Conservation (phyloP, 2,329 filamentous ascomycete species). For the Colletotrichum paranaense region DNA sequence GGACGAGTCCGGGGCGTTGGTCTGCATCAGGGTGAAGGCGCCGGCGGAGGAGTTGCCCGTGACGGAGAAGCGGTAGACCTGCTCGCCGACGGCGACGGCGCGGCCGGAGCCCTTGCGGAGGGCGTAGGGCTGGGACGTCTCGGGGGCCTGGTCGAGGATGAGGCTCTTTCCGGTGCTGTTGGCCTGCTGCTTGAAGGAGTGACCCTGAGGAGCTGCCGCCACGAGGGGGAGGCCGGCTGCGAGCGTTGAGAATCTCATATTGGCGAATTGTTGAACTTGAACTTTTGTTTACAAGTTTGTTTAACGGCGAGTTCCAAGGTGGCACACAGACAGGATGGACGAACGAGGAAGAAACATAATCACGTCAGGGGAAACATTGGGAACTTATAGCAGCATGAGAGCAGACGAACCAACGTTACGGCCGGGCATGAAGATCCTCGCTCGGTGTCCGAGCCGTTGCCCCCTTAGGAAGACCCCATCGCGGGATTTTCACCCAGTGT, state of each 20-base stretch:
- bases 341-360: not conserved
- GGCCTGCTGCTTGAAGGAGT: slow-evolving; percentile 6
- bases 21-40: slow-evolving; percentile 57
- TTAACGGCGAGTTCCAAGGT: not conserved
- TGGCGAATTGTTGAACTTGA: not conserved
- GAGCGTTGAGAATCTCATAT: slow-evolving; percentile 27
- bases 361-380: not conserved
- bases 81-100: slow-evolving; percentile 18
- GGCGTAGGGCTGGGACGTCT: slow-evolving; percentile 22
- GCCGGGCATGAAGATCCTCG: not conserved
- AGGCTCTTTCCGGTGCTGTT: slow-evolving; percentile 16
- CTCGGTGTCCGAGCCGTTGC: slow-evolving; percentile 22
- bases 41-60: slow-evolving; percentile 56
- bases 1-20: slow-evolving; percentile 50
- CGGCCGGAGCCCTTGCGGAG: slow-evolving; percentile 26
- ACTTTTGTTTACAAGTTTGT: not conserved
- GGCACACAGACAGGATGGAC: not conserved
- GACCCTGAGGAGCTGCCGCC: slow-evolving; percentile 17
- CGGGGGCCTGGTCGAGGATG: slow-evolving; percentile 16
- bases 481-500: not conserved
- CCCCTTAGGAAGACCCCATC: not conserved
- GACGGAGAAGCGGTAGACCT: slow-evolving; percentile 46
- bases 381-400: slow-evolving; percentile 11
- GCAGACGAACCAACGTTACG: not conserved
- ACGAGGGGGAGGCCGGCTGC: slow-evolving; percentile 25